A percentile compares a stretch with the other conserved stretches of the same genome.
phyloP scores from a whole-genome alignment of 148 eudicot genomes.

The Drosera capensis region DNA sequence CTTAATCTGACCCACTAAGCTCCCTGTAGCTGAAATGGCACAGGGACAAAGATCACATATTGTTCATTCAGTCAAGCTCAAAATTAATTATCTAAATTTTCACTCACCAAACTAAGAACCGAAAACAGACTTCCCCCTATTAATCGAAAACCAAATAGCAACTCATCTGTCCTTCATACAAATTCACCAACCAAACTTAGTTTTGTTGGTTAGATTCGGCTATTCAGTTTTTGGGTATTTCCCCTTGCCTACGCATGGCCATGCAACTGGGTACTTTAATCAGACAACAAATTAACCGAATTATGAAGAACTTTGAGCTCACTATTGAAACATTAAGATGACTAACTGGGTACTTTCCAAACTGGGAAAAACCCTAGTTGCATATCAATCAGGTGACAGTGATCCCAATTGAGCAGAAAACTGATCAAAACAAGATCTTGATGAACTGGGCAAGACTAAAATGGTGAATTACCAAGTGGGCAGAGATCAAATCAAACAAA shows the following conservation, averaged over 20 bases:
- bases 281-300: no score
- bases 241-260: no score
- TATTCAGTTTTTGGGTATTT: no score
- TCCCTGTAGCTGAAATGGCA: slow-evolving; percentile 16
- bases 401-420: neutral
- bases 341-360: neutral
- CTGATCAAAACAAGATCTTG: neutral
- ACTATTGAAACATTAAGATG: neutral
- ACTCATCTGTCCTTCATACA: no score
- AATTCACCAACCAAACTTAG: no score
- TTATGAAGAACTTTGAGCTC: no score
- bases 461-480: slow-evolving; percentile 10
- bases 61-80: neutral
- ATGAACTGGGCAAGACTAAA: slow-evolving; percentile 8
- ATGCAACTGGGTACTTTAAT: no score
- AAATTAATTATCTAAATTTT: neutral
- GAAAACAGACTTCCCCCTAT: no score
- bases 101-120: no score
- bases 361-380: neutral
- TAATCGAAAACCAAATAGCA: no score
- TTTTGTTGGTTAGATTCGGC: no score
- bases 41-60: neutral
- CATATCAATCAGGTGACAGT: neutral
- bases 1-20: slow-evolving; percentile 31
- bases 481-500: neutral